phyloP scores from a whole-genome alignment of 768 basidiomycete genomes.

The Nidularia pulvinata region DNA sequence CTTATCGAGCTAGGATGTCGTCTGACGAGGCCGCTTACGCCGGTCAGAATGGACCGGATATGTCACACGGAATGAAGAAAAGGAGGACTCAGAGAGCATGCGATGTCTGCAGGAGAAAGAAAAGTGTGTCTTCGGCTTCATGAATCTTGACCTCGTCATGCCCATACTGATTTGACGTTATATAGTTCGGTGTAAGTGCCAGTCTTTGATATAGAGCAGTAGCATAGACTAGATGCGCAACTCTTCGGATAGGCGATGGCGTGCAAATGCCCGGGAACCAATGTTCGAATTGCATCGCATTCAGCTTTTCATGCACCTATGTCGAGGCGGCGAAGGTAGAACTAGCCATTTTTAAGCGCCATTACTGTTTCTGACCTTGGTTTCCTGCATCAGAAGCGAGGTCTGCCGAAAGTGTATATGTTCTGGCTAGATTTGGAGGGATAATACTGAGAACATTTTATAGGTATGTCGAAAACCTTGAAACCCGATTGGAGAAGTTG shows the following conservation, averaged over 20 bases:
- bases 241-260: conserved; percentile 53
- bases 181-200: conserved; percentile 61
- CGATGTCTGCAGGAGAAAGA: conserved; percentile 83
- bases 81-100: conserved; percentile 77
- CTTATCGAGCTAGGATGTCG: too few species aligned
- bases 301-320: conserved; percentile 67
- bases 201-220: too few species aligned
- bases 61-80: conserved; percentile 53
- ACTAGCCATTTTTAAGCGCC: conserved; percentile 10
- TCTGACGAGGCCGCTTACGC: conserved; percentile 60
- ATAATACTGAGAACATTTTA: neutral
- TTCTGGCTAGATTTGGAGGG: neutral
- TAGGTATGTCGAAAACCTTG: conserved; percentile 62
- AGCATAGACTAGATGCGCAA: too few species aligned
- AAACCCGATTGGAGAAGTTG: conserved; percentile 59
- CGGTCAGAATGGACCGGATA: conserved; percentile 22
- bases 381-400: conserved; percentile 40
- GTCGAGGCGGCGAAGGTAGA: conserved; percentile 67
- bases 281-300: conserved; percentile 70
- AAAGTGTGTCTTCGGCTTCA: conserved; percentile 49
- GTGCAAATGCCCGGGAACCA: conserved; percentile 64
- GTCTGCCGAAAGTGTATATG: conserved; percentile 61
- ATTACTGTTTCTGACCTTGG: neutral
- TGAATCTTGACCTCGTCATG: neutral
- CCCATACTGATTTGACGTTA: neutral